These are phyloP conservation scores for Epichloe sibirici DNA, from an alignment of 2,329 filamentous ascomycete genomes.

Conservation along the genomic window DNA sequence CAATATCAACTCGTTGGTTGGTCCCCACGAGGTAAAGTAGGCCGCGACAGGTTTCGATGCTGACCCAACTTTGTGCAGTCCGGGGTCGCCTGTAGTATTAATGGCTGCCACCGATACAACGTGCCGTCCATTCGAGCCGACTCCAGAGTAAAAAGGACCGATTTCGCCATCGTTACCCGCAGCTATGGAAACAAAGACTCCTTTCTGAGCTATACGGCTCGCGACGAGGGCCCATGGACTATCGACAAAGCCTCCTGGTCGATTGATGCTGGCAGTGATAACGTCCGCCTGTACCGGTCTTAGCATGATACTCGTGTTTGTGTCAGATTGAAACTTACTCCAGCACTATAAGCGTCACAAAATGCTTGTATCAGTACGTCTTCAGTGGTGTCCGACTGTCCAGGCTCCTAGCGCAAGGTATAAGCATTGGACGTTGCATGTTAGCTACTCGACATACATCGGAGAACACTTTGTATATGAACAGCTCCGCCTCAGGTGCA, in stretches of 20 bases:
- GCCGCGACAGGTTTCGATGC: constrained; percentile 24
- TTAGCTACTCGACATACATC: constrained; percentile 11
- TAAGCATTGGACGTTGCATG: not conserved
- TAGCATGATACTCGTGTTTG: not conserved
- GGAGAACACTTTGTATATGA: constrained; percentile 32
- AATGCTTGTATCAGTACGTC: constrained; percentile 24
- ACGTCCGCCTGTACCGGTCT: constrained; percentile 23
- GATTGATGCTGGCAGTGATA: constrained; percentile 29
- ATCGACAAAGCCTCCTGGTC: constrained; percentile 25
- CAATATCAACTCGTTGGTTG: constrained; percentile 36
- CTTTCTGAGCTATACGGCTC: constrained; percentile 28
- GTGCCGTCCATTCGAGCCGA: constrained; percentile 19
- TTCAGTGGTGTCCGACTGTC: constrained; percentile 15
- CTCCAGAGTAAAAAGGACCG: constrained; percentile 33
- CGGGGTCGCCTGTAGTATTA: constrained; percentile 31
- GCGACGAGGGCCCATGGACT: constrained; percentile 31
- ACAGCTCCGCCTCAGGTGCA: constrained; percentile 31
- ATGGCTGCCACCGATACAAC: constrained; percentile 26
- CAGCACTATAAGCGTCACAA: constrained; percentile 24
- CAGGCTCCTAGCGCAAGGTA: not conserved
- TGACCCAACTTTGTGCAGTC: constrained; percentile 15
- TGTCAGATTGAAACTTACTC: constrained; percentile 11
- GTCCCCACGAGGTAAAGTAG: constrained; percentile 39
- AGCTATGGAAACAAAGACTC: constrained; percentile 37
- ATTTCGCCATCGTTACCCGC: constrained; percentile 37